These are phyloP conservation scores for Tulasnella sp. DNA, from an alignment of 768 basidiomycete species.

Conservation along the genomic window DNA sequence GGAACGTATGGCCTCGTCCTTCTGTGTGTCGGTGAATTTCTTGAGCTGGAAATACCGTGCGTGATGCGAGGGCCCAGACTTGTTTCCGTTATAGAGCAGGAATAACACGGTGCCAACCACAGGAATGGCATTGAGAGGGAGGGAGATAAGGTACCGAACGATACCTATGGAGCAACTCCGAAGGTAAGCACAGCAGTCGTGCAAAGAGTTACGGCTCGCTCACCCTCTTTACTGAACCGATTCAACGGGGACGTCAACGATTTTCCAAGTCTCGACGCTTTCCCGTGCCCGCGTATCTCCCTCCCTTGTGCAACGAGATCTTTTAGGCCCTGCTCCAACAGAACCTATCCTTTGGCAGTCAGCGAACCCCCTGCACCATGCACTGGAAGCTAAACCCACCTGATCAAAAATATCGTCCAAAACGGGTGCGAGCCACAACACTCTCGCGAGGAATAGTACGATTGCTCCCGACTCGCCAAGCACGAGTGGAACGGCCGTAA, in stretches of 20 bases:
- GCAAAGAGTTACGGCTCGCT: slow-evolving; percentile 13
- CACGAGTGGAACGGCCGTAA: slow-evolving; percentile 38
- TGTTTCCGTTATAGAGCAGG: slow-evolving; percentile 38
- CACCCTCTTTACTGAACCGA: slow-evolving; percentile 10
- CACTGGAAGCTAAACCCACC: slow-evolving; percentile 21
- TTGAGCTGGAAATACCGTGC: slow-evolving; percentile 60
- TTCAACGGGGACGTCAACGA: slow-evolving; percentile 38
- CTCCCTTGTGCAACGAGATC: slow-evolving; percentile 32
- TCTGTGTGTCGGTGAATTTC: slow-evolving; percentile 34
- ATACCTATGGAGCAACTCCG: too few species aligned
- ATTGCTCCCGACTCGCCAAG: slow-evolving; percentile 34
- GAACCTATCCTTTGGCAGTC: slow-evolving; percentile 19
- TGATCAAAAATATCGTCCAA: slow-evolving; percentile 38
- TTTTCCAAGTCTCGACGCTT: slow-evolving; percentile 34
- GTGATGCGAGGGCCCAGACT: slow-evolving; percentile 46
- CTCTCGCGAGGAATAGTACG: slow-evolving; percentile 35
- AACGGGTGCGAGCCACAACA: slow-evolving; percentile 34
- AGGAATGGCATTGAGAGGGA: slow-evolving; percentile 58
- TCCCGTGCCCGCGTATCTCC: slow-evolving; percentile 26
- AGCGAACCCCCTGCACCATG: not conserved
- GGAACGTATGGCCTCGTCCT: slow-evolving; percentile 36
- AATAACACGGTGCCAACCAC: slow-evolving; percentile 53
- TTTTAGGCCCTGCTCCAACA: slow-evolving; percentile 32
- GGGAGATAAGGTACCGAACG: slow-evolving; percentile 45
- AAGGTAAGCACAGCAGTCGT: too few species aligned